Evolutionary conservation across 1,284 basidiomycete genomes (phyloP), one percentile per base, ranked within the genome.

Genomic region (Puccinia horiana): DNA sequence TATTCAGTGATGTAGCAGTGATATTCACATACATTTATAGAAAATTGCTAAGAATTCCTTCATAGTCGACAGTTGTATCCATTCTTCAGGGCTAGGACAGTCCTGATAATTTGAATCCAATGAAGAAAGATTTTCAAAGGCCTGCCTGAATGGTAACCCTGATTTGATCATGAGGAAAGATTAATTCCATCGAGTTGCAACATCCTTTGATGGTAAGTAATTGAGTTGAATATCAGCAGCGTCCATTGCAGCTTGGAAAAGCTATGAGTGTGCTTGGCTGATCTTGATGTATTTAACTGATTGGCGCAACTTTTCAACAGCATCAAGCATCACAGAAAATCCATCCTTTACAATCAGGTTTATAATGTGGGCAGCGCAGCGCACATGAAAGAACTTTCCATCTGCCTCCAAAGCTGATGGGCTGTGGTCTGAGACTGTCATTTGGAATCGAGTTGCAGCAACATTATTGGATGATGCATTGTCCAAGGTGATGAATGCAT

Each of bases 111-210:
- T 29, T 6, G 61, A 65, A 65, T 65, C 61, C 26, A 16, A 18
- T 8, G 20, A 16, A 65, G 35, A 26, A 35, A 29, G 20, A 32
- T 65, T 35, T 32, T 35, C 29, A 37, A 65, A 65, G 14, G 61
- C 56, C 26, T 58, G 12, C 23, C 23, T 9, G 26, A n/a, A 58
- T 9, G 56, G 23, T 23, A 58, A n/a, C 6, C 23, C 9, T 8
- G 56, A 58, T 29, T 58, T 58, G 56, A 58, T 23, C 56, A 58
- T 58, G n/a, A n/a, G n/a, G n/a, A n/a, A n/a, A n/a, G n/a, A n/a
- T n/a, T n/a, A n/a, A n/a, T n/a, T n/a, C n/a, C n/a, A n/a, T n/a
- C n/a, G n/a, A n/a, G n/a, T 63, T 54, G 52, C 52, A 54, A 54
- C 52, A 54, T 54, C 52, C 20, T 54, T 54, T 9, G 52, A 54